Evolutionary conservation across 768 basidiomycete species (phyloP), one percentile per base, ranked within the genome.

Genomic region (Porpolomopsis calyptriformis): DNA sequence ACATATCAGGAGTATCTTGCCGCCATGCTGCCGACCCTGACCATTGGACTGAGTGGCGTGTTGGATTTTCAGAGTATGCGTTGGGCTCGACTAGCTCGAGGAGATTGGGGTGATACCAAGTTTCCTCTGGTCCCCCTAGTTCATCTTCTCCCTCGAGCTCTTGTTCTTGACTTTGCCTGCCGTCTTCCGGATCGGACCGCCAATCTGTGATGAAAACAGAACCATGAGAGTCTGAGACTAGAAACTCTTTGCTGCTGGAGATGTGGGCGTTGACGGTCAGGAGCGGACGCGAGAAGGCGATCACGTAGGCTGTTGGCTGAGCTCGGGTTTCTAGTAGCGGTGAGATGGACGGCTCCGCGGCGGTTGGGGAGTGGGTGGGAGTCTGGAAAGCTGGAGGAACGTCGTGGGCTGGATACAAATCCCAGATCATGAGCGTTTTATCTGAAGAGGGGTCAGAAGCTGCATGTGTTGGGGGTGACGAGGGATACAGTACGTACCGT

Each of bases 341-440:
- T 12, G 67, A 59, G 37, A 54, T 53, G 19, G 59, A 50, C 35
- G 55, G 49, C 14, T 58, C 54, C 25, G 55, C n/a, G n/a, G 57
- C 2, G 61, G 63, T 34, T 51, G 54, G 37, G 46, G 49, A n/a
- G 60, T 61, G 36, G 68, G 54, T 48, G 63, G 60, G 11, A 54
- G 52, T 18, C 53, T 55, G 10, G 77, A 70, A 10, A 11, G 22
- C n/a, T 31, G 29, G 14, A 27, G 68, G 59, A 35, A 73, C 65
- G 45, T 74, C 63, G 38, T 71, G 45, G 27, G 67, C 57, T 0
- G 86, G 85, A 54, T 73, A 67, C n/a, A 90, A 71, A 61, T 89
- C 85, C 87, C 87, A 89, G 5, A 89, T 77, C 77, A 87, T 82
- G 31, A 87, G 72, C 74, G 83, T 82, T 58, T 78, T 84, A 64